Evolutionary conservation across 2,329 filamentous ascomycete species (phyloP).

Genomic region (Kalaharituber pfeilii): DNA sequence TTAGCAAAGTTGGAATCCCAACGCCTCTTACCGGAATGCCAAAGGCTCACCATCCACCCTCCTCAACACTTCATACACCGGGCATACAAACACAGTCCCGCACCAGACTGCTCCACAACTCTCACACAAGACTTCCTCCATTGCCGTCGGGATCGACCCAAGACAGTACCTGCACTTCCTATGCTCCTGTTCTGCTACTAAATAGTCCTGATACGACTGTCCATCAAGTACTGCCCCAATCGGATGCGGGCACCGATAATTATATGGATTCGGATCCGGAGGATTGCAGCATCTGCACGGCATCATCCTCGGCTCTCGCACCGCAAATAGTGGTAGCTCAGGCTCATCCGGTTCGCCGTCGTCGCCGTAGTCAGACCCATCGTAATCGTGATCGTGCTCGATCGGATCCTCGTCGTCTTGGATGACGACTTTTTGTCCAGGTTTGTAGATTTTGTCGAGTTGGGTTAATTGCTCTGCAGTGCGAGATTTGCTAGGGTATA

Average conservation of each 20-base stretch:
- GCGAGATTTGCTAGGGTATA: constrained; percentile 58
- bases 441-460: constrained; percentile 57
- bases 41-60: neutral
- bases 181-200: no score
- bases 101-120: constrained; percentile 5
- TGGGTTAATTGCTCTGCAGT: constrained; percentile 56
- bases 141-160: constrained; percentile 6
- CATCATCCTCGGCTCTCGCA: neutral
- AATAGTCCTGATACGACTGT: no score
- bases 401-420: neutral
- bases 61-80: neutral
- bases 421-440: constrained; percentile 51
- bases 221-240: neutral
- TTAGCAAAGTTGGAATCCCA: no score
- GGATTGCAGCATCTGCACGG: constrained; percentile 11
- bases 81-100: constrained; percentile 8
- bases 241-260: constrained; percentile 9
- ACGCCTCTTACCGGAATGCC: no score
- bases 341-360: constrained; percentile 13
- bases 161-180: constrained; percentile 7
- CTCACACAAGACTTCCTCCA: constrained; percentile 9
- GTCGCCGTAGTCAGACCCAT: constrained; percentile 9
- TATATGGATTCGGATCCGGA: constrained; percentile 6
- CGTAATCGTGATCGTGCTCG: constrained; percentile 4
- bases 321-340: no score